phyloP scores from a whole-genome alignment of 2,329 filamentous ascomycete genomes.

The Podosphaera fusca region DNA sequence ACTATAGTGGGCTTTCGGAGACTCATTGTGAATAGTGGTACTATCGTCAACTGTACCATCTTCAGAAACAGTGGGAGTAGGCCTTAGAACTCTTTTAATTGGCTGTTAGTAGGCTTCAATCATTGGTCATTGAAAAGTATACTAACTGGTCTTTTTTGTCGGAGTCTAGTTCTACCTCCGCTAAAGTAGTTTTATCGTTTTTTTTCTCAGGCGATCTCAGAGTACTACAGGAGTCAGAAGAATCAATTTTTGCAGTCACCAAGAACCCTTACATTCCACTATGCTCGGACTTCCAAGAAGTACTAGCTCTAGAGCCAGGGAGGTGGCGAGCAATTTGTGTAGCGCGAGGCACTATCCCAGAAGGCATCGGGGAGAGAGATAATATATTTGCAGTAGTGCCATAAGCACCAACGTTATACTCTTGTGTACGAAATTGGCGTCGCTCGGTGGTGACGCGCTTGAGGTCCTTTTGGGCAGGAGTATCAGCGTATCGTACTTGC shows the following conservation, averaged over 20 bases:
- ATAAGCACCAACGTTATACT: conserved; percentile 63
- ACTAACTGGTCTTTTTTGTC: conserved; percentile 7
- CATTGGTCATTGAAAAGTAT: not conserved
- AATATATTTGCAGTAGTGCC: conserved; percentile 26
- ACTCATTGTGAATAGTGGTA: conserved; percentile 14
- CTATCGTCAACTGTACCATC: conserved; percentile 15
- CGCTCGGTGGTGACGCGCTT: conserved; percentile 92
- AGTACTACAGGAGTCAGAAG: conserved; percentile 4
- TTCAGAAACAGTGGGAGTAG: conserved; percentile 15
- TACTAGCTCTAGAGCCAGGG: conserved; percentile 10
- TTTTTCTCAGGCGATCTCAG: conserved; percentile 9
- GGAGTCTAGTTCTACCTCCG: conserved; percentile 6
- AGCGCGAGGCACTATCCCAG: conserved; percentile 13
- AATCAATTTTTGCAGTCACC: conserved; percentile 6
- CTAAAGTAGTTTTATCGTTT: conserved; percentile 15
- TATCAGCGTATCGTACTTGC: conserved; percentile 93
- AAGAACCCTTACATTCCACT: conserved; percentile 3
- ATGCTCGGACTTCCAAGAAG: conserved; percentile 16
- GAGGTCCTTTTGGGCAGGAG: conserved; percentile 81
- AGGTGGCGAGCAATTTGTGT: conserved; percentile 15
- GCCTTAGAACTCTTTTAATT: conserved; percentile 4
- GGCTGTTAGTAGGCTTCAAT: not conserved
- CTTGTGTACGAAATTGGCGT: conserved; percentile 84
- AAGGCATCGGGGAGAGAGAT: conserved; percentile 25
- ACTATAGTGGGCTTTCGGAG: conserved; percentile 12